These are phyloP conservation scores for Penicillium longicatenatum DNA, from an alignment of 495 filamentous ascomycete species.

Conservation along the genomic window DNA sequence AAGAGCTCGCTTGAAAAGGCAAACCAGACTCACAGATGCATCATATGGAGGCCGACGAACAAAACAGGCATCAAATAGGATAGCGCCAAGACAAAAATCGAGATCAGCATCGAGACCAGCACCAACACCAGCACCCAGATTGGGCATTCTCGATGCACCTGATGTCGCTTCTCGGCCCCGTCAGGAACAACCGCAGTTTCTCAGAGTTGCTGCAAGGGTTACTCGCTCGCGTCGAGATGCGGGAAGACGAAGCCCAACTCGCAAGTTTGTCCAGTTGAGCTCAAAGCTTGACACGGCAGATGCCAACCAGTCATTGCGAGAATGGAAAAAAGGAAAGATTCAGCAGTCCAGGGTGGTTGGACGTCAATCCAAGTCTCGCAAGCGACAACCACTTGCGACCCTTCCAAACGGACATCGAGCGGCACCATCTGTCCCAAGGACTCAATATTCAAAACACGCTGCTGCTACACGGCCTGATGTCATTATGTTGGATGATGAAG, in stretches of 20 bases:
- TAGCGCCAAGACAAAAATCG: not conserved
- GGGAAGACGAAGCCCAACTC: slow-evolving; percentile 73
- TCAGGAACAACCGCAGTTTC: slow-evolving; percentile 62
- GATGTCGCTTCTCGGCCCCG: slow-evolving; percentile 36
- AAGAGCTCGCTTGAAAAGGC: slow-evolving; percentile 32
- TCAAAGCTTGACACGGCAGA: slow-evolving; percentile 75
- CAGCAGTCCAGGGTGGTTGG: slow-evolving; percentile 40
- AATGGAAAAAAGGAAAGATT: slow-evolving; percentile 78
- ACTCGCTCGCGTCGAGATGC: slow-evolving; percentile 61
- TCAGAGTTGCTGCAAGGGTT: slow-evolving; percentile 74
- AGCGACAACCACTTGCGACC: slow-evolving; percentile 23
- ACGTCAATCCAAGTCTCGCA: slow-evolving; percentile 22
- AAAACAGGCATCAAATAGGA: slow-evolving; percentile 12
- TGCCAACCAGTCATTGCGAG: slow-evolving; percentile 62
- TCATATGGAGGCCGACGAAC: slow-evolving; percentile 32
- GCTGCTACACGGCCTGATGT: not conserved
- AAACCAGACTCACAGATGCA: slow-evolving; percentile 36
- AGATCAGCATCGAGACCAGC: slow-evolving; percentile 12
- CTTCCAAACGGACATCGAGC: slow-evolving; percentile 23
- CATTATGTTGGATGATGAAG: not conserved
- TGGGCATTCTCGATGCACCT: slow-evolving; percentile 75
- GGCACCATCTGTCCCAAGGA: slow-evolving; percentile 2
- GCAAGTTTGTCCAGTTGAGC: slow-evolving; percentile 72
- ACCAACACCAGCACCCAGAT: slow-evolving; percentile 36
- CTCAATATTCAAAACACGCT: slow-evolving; percentile 11